phyloP scores from a whole-genome alignment of 768 basidiomycete species.

The Mycena amicta region DNA sequence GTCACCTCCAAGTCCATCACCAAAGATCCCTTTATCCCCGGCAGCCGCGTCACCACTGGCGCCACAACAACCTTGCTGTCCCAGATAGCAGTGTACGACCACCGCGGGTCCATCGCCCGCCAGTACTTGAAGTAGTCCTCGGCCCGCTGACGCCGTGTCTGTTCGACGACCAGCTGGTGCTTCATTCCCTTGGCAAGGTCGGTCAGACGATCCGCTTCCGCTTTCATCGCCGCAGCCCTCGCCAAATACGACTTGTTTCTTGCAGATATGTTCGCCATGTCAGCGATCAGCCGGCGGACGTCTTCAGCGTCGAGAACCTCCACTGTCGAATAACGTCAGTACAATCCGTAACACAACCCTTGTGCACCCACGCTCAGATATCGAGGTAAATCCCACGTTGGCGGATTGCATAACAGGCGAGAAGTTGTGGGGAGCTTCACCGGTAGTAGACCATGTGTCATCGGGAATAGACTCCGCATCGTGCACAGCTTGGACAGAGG shows the following conservation, averaged over 20 bases:
- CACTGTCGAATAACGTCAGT: background rate
- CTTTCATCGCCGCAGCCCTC: background rate
- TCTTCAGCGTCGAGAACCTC: slow-evolving; percentile 2
- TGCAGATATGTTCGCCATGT: slow-evolving; percentile 10
- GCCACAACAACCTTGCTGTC: slow-evolving; percentile 3
- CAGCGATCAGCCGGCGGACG: background rate
- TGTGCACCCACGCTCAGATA: too few species aligned
- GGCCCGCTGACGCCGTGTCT: slow-evolving; percentile 6
- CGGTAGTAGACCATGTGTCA: background rate
- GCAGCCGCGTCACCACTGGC: background rate
- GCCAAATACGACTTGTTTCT: slow-evolving; percentile 1
- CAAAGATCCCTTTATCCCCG: background rate
- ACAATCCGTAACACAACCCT: background rate
- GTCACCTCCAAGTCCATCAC: slow-evolving; percentile 11
- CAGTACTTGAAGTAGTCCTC: slow-evolving; percentile 7
- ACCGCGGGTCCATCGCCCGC: slow-evolving; percentile 4
- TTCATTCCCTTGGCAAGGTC: background rate
- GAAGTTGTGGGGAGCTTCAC: background rate
- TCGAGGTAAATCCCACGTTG: too few species aligned
- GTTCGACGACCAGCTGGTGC: background rate
- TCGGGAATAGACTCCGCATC: background rate
- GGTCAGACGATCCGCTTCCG: background rate
- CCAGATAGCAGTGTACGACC: slow-evolving; percentile 10
- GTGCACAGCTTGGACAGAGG: background rate
- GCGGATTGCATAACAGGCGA: background rate